Conservation (phyloP, 208 protist species). For the Crithidia mellificae region DNA sequence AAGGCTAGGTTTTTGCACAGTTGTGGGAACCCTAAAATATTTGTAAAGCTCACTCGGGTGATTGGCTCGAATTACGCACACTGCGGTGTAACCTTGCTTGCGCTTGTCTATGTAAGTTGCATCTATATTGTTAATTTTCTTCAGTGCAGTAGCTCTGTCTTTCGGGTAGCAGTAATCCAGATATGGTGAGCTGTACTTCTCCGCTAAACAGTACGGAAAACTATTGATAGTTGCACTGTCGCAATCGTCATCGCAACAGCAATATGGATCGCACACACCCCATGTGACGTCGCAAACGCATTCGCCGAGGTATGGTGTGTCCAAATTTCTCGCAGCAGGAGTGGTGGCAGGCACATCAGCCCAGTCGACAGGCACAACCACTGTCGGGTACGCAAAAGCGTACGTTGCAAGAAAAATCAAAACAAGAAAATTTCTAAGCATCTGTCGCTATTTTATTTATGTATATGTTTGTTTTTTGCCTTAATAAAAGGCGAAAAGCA, state of each 20-base stretch:
- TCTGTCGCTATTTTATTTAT: neutral
- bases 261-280: slow-evolving; percentile 71
- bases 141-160: slow-evolving; percentile 37
- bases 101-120: slow-evolving; percentile 46
- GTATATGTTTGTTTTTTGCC: too few relatives aligned
- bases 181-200: slow-evolving; percentile 49
- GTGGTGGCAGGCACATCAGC: slow-evolving; percentile 30
- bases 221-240: slow-evolving; percentile 21
- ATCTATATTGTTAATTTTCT: slow-evolving; percentile 47
- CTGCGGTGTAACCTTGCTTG: slow-evolving; percentile 32
- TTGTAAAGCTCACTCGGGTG: slow-evolving; percentile 55
- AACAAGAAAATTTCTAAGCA: slow-evolving; percentile 8
- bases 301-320: slow-evolving; percentile 73
- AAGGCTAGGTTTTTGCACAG: slow-evolving; percentile 34
- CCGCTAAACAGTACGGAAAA: slow-evolving; percentile 63
- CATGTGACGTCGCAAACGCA: slow-evolving; percentile 77
- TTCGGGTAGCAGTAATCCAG: slow-evolving; percentile 60
- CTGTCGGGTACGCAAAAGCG: slow-evolving; percentile 33
- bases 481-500: too few relatives aligned
- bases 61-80: slow-evolving; percentile 72
- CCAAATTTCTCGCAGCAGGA: slow-evolving; percentile 49
- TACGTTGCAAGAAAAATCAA: slow-evolving; percentile 6
- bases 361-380: slow-evolving; percentile 50
- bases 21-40: slow-evolving; percentile 70
- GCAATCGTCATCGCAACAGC: slow-evolving; percentile 81